Evolutionary conservation across 2,329 filamentous ascomycete genomes (phyloP).

Genomic region (Fusarium algeriense): DNA sequence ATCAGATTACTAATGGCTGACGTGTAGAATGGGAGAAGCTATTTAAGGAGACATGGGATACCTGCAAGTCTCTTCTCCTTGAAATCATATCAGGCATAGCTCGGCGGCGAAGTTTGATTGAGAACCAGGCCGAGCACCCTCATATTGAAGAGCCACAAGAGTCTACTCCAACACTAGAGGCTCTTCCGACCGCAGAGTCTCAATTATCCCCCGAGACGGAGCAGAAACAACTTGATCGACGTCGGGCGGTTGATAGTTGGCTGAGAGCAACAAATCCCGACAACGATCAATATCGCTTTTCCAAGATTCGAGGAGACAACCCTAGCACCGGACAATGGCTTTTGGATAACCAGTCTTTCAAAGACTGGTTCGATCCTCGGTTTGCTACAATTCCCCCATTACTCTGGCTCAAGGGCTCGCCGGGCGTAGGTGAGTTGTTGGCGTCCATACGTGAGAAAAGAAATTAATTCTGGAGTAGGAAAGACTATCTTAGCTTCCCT

Average conservation of each 20-base stretch:
- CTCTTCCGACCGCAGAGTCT: too few species aligned
- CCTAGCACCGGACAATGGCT: not conserved
- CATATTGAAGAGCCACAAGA: accelerated
- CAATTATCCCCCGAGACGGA: too few species aligned
- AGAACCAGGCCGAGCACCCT: not conserved
- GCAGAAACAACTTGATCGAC: too few species aligned
- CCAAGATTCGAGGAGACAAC: not conserved
- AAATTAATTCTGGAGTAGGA: accelerated
- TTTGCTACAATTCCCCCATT: accelerated
- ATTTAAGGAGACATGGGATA: not conserved
- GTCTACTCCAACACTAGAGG: too few species aligned
- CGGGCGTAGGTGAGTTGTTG: accelerated
- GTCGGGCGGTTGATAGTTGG: not conserved
- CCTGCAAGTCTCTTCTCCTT: not conserved
- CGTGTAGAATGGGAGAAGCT: accelerated
- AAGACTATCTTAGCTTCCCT: not conserved
- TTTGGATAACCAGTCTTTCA: accelerated
- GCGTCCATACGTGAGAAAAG: accelerated
- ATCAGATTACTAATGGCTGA: accelerated
- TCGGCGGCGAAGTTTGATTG: not conserved
- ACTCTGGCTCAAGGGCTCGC: not conserved
- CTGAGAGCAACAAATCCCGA: not conserved
- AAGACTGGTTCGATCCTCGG: accelerated
- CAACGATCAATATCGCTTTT: not conserved
- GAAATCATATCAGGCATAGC: accelerated